phyloP scores from a whole-genome alignment of 805 yeast genomes.

The Candida easanensis region DNA sequence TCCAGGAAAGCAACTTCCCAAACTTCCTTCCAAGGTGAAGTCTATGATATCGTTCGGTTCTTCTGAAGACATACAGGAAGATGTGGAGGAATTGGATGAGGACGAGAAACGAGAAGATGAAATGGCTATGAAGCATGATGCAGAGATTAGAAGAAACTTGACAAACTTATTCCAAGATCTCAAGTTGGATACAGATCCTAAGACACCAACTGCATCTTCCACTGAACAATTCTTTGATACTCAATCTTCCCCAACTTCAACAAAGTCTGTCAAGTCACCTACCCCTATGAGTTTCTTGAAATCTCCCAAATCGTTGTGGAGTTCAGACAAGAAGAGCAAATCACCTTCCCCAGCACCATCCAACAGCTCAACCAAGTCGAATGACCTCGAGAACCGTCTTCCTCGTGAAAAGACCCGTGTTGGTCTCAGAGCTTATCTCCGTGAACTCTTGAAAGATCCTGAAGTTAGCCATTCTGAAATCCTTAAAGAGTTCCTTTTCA shows the following conservation, averaged over 20 bases:
- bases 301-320: conserved; percentile 4
- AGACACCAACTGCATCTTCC: conserved; percentile 4
- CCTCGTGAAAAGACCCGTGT: conserved; percentile 76
- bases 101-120: conserved; percentile 14
- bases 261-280: conserved; percentile 1
- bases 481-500: conserved; percentile 52
- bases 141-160: conserved; percentile 18
- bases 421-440: conserved; percentile 72
- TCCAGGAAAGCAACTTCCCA: conserved; percentile 68
- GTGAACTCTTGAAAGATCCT: conserved; percentile 47
- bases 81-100: conserved; percentile 20
- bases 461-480: conserved; percentile 52
- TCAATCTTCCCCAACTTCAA: conserved; percentile 4
- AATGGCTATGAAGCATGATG: conserved; percentile 21
- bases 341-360: neutral
- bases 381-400: conserved; percentile 30
- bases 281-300: conserved; percentile 2
- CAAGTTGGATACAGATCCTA: conserved; percentile 7
- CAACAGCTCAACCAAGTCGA: neutral
- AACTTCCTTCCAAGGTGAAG: conserved; percentile 54
- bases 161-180: conserved; percentile 20
- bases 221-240: conserved; percentile 2
- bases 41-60: conserved; percentile 30
- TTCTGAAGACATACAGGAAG: conserved; percentile 20
- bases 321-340: conserved; percentile 1